phyloP scores from a whole-genome alignment of 2,329 filamentous ascomycete species.

The Penicillium sp. region DNA sequence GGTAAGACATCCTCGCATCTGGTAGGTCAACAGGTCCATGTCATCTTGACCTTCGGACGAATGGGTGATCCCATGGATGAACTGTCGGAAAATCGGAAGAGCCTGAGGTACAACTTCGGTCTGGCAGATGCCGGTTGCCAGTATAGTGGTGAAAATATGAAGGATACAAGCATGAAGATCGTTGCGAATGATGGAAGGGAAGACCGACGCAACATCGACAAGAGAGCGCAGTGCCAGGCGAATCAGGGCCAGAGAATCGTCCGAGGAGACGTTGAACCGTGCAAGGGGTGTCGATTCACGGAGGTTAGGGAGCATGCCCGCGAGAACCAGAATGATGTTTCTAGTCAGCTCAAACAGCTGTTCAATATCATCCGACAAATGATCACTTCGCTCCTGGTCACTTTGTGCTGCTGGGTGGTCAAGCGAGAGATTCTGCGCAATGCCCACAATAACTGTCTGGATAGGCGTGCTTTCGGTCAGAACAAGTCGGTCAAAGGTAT shows the following conservation, averaged over 20 bases:
- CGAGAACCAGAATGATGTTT: slow-evolving; percentile 90
- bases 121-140: slow-evolving; percentile 85
- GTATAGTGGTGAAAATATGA: slow-evolving; percentile 91
- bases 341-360: slow-evolving; percentile 95
- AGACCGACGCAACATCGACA: slow-evolving; percentile 91
- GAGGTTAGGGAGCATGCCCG: slow-evolving; percentile 77
- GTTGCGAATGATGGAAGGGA: slow-evolving; percentile 93
- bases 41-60: slow-evolving; percentile 31
- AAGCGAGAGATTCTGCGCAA: slow-evolving; percentile 84
- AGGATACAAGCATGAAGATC: slow-evolving; percentile 95
- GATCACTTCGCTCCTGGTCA: slow-evolving; percentile 64
- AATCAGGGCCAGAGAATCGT: slow-evolving; percentile 81
- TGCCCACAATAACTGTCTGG: slow-evolving; percentile 89
- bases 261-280: slow-evolving; percentile 72
- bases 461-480: slow-evolving; percentile 87
- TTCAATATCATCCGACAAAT: slow-evolving; percentile 94
- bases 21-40: slow-evolving; percentile 57
- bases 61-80: slow-evolving; percentile 71
- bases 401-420: slow-evolving; percentile 85
- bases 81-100: slow-evolving; percentile 86
- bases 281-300: slow-evolving; percentile 57
- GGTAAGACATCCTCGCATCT: slow-evolving; percentile 78
- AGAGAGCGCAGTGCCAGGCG: slow-evolving; percentile 79
- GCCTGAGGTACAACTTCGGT: slow-evolving; percentile 84
- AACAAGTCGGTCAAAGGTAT: slow-evolving; percentile 86